Conservation (phyloP, 106 monocot species). For the Dendrobium huoshanense region DNA sequence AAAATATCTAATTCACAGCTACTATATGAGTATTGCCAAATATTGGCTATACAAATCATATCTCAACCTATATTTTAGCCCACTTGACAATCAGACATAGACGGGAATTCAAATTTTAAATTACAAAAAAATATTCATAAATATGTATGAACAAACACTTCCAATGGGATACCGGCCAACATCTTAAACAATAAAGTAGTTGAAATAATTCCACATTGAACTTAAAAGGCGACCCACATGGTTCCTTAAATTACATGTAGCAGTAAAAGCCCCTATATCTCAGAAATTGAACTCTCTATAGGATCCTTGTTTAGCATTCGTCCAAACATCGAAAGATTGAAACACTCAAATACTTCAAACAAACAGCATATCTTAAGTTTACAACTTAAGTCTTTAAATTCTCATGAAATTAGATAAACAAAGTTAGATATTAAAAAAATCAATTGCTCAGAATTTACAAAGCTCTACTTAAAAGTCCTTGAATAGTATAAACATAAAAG, state of each 20-base stretch:
- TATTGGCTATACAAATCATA: no score
- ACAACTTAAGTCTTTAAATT: neutral
- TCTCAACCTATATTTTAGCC: no score
- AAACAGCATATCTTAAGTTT: neutral
- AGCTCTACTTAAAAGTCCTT: neutral
- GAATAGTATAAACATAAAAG: neutral
- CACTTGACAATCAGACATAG: no score
- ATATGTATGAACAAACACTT: neutral
- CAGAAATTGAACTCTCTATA: neutral
- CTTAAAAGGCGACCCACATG: neutral
- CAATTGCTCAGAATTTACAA: no score
- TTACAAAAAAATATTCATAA: no score
- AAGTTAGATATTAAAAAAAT: neutral
- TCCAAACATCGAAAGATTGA: neutral
- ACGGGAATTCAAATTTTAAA: no score
- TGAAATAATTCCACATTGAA: neutral
- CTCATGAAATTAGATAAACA: constrained; percentile 1
- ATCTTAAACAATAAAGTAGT: neutral
- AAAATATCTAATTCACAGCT: no score
- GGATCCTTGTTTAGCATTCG: neutral
- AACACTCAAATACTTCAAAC: neutral
- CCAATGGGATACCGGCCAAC: neutral
- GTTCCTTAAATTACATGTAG: neutral
- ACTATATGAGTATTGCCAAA: no score
- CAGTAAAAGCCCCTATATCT: neutral